These are phyloP conservation scores for Boletus reticulatus DNA, from an alignment of 768 basidiomycete genomes.

Conservation along the genomic window DNA sequence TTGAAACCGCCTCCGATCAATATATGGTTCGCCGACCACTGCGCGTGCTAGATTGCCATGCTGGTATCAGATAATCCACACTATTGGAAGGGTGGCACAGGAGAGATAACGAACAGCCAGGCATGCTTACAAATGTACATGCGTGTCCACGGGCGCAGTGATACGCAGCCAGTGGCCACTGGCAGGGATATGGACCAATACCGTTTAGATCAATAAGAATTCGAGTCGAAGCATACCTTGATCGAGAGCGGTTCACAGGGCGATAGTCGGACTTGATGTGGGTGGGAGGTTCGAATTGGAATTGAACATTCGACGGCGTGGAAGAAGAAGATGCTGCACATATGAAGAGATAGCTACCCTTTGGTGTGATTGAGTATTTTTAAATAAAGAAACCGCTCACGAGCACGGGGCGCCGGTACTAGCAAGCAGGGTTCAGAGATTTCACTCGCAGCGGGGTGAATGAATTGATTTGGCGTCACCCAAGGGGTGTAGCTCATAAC, in stretches of 20 bases:
- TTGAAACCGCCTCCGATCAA: conserved; percentile 27
- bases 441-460: neutral
- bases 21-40: conserved; percentile 24
- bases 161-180: conserved; percentile 17
- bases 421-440: neutral
- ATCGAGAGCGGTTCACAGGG: conserved; percentile 10
- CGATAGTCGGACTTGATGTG: conserved; percentile 25
- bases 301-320: neutral
- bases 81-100: conserved; percentile 3
- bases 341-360: neutral
- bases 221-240: conserved; percentile 15
- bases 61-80: conserved; percentile 20
- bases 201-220: neutral
- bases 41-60: conserved; percentile 6
- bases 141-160: conserved; percentile 14
- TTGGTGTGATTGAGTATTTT: neutral
- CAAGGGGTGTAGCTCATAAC: neutral
- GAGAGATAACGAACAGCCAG: conserved; percentile 4
- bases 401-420: neutral
- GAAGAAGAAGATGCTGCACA: conserved; percentile 2
- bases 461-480: neutral
- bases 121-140: conserved; percentile 1
- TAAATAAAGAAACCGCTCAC: neutral
- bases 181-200: neutral
- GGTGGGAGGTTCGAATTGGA: conserved; percentile 10